These are phyloP conservation scores for Tarenaya hassleriana DNA, from an alignment of 345 rosid genomes.

Conservation along the genomic window DNA sequence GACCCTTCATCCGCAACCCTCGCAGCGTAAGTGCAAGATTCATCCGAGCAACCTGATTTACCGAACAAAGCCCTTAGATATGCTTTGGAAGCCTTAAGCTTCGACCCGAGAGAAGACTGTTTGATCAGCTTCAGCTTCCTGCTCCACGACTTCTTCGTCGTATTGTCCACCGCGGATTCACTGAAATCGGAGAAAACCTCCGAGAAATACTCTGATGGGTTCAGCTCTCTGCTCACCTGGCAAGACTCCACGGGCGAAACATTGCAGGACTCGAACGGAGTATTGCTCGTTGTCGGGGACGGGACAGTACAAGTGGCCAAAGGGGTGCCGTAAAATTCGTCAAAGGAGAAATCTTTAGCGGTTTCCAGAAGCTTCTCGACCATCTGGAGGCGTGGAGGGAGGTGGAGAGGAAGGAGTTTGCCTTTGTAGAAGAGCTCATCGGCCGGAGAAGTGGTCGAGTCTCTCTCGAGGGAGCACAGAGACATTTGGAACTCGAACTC, in stretches of 20 bases:
- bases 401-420: conserved; percentile 86
- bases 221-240: conserved; percentile 65
- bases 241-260: conserved; percentile 72
- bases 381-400: conserved; percentile 68
- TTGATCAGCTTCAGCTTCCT: conserved; percentile 52
- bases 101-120: conserved; percentile 52
- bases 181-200: conserved; percentile 30
- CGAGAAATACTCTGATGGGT: conserved; percentile 45
- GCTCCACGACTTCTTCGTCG: conserved; percentile 63
- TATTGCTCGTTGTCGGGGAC: conserved; percentile 52
- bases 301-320: conserved; percentile 40
- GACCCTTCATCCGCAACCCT: conserved; percentile 48
- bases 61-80: conserved; percentile 62
- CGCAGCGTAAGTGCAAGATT: conserved; percentile 38
- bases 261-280: conserved; percentile 85
- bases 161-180: conserved; percentile 29
- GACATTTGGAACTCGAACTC: conserved; percentile 95
- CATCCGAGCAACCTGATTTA: conserved; percentile 63
- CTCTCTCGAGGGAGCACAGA: conserved; percentile 37
- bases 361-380: conserved; percentile 55
- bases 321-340: conserved; percentile 66
- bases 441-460: conserved; percentile 62
- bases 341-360: conserved; percentile 29
- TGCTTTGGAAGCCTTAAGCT: conserved; percentile 64
- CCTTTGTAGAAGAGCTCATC: conserved; percentile 97